Evolutionary conservation across 108 stramenopile species (phyloP), one percentile per base, ranked within the genome.

Genomic region (Cyclotella sp.): DNA sequence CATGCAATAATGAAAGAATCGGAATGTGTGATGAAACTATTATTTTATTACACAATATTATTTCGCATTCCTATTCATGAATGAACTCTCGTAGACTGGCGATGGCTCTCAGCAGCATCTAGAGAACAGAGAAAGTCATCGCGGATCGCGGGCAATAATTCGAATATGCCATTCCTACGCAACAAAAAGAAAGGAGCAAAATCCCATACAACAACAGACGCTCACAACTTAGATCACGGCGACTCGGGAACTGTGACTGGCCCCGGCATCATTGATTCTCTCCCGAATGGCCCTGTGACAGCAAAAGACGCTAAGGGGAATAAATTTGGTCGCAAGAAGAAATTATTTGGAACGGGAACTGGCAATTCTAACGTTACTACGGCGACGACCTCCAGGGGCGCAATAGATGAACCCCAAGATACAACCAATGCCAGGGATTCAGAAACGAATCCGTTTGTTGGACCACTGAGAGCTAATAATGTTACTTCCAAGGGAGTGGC

Each of bases 261-360:
- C 43, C 1, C 63, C 9, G 24, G 49, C 19, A 19, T 51, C 49
- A 8, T 19, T 8, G 19, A 51, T 51, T 51, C 49, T 16, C 8
- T 8, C 49, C 3, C 3, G 6, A 46, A 6, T 12, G 3, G 21
- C 43, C 43, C 22, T 3, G 21, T 14, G 21, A 9, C 11, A 45
- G 3, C 60, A 39, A 45, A 45, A 30, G 30, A 45, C 2, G 63
- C 44, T 45, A 64, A 51, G 49, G 49, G 19, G 24, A 13, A 3
- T 14, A 64, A 64, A 64, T 64, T 45, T 13, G 63, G 43, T 24
- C 63, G 63, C 11, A 64, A 45, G 43, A 64, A 43, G 63, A 64
- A 64, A 51, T 19, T 51, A 8, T 51, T 51, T 19, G 49, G 49
- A 19, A 8, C 16, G 16, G 49, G 49, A 51, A 51, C 49, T 51